Evolutionary conservation across 306 rosid species (phyloP), one percentile per base, ranked within the genome.

Genomic region (Fagus crenata): DNA sequence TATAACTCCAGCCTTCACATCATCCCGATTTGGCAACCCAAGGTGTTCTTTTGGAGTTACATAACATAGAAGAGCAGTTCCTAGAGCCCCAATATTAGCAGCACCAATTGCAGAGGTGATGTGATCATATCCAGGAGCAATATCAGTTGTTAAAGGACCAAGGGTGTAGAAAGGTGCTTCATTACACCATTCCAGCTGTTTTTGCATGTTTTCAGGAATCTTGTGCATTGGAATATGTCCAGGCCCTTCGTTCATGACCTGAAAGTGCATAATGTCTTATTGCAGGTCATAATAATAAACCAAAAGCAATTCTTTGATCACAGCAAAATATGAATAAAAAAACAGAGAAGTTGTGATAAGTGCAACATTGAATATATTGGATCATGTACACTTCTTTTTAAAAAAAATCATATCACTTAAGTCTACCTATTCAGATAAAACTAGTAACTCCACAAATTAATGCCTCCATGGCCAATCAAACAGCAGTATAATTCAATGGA

Each of bases 231-330:
- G 99, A 53, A 96, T 69, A 77, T 96, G 99, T 63, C 99, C 99
- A 53, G 99, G 99, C 78, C 99, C 99, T 89, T 96, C 99, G 81
- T 96, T 96, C 99, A 96, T 96, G 71, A 96, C 96, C 97, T 92
- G 85, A 87, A 81, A 84, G 31, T 49, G 53, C 64, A 54, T 15
- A 39, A 7, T 46, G 60, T 54, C 15, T 2, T 37, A 18, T 54
- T 53, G n/a, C 39, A 73, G 61, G 41, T 53, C 78, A 67, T 53
- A 36, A 53, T 53, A 1, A 17, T 65, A 39, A 59, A 9, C 36
- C 3, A 73, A 67, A 79, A 69, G 8, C 60, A 13, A 39, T 53
- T 35, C 18, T 31, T 49, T 54, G 49, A 67, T 53, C 67, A 32
- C 33, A 74, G 58, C 5, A 72, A 71, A 56, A 15, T 49, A 72